phyloP scores from a whole-genome alignment of 768 basidiomycete species.

The Tulasnella sp. region DNA sequence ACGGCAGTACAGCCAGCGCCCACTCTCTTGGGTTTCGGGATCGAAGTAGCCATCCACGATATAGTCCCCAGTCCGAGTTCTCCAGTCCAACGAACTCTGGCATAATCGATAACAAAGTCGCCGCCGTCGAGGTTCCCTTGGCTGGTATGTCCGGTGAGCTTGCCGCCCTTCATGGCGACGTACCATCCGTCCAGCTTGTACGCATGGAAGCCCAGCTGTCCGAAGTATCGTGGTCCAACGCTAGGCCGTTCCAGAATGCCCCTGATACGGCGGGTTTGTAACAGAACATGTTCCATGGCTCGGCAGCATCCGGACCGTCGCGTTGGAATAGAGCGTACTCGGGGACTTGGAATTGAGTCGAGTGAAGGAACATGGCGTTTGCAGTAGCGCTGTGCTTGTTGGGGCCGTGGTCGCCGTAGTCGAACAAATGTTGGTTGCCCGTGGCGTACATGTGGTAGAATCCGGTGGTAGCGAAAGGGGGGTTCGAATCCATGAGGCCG shows the following conservation, averaged over 20 bases:
- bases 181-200: constrained; percentile 38
- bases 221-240: constrained; percentile 37
- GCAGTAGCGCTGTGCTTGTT: constrained; percentile 43
- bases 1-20: constrained; percentile 39
- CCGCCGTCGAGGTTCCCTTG: constrained; percentile 38
- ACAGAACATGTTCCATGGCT: constrained; percentile 36
- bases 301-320: constrained; percentile 36
- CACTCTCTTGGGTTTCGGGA: constrained; percentile 31
- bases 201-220: constrained; percentile 38
- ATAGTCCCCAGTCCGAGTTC: constrained; percentile 38
- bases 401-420: constrained; percentile 36
- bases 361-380: constrained; percentile 38
- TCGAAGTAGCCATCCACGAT: constrained; percentile 35
- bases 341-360: constrained; percentile 33
- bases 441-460: constrained; percentile 40
- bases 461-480: constrained; percentile 37
- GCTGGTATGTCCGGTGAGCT: constrained; percentile 37
- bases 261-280: constrained; percentile 38
- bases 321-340: constrained; percentile 40
- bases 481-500: constrained; percentile 63
- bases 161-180: constrained; percentile 40
- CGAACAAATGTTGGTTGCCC: constrained; percentile 33
- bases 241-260: constrained; percentile 40
- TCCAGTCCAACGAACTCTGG: constrained; percentile 39
- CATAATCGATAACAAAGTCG: constrained; percentile 40